phyloP scores from a whole-genome alignment of 2,329 filamentous ascomycete species.

The Chaetomium globosum region DNA sequence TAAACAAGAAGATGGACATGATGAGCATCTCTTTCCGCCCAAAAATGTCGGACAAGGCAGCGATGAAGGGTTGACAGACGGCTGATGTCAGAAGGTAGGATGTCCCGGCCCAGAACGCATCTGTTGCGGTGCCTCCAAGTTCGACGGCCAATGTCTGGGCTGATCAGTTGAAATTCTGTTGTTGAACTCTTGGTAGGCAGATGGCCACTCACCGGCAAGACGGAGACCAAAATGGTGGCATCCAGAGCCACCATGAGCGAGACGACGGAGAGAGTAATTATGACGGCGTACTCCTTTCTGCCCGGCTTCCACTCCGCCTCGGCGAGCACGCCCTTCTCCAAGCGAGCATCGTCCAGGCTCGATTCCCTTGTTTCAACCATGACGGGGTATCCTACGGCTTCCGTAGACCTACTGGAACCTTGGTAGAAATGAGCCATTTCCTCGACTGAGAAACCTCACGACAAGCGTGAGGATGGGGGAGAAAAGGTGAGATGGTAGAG shows the following conservation, averaged over 20 bases:
- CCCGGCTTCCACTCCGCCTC: slow-evolving; percentile 43
- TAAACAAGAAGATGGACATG: slow-evolving; percentile 49
- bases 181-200: not conserved
- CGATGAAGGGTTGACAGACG: slow-evolving; percentile 48
- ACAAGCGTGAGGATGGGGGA: not conserved
- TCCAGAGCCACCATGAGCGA: slow-evolving; percentile 55
- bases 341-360: not conserved
- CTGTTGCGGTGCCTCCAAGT: slow-evolving; percentile 42
- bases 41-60: slow-evolving; percentile 50
- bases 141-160: slow-evolving; percentile 42
- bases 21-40: slow-evolving; percentile 51
- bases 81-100: slow-evolving; percentile 51
- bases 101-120: slow-evolving; percentile 54
- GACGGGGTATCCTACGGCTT: not conserved
- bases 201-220: slow-evolving; percentile 44
- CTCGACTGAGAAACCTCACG: not conserved
- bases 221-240: slow-evolving; percentile 51
- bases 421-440: not conserved
- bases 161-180: not conserved
- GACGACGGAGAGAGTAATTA: slow-evolving; percentile 47
- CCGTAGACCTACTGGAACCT: not conserved
- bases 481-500: not conserved
- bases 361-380: not conserved
- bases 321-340: slow-evolving; percentile 24
- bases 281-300: slow-evolving; percentile 46